These are phyloP conservation scores for Spatholobus suberectus DNA, from an alignment of 306 rosid genomes.

Conservation along the genomic window DNA sequence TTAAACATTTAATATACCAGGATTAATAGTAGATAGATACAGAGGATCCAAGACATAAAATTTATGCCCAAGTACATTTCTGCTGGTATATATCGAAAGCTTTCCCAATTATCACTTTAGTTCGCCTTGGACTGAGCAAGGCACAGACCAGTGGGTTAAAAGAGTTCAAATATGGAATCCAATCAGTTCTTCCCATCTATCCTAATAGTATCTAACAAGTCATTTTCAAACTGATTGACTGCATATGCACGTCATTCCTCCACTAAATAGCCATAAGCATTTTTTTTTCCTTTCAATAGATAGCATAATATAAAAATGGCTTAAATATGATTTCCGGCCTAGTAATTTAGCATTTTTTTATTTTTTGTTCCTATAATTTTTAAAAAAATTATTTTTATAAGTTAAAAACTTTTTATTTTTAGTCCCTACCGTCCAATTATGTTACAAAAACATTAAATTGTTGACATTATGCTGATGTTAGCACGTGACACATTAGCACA, in stretches of 20 bases:
- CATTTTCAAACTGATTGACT: not conserved
- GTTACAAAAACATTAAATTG: too few relatives aligned
- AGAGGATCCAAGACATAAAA: conserved; percentile 38
- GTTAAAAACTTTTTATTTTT: too few relatives aligned
- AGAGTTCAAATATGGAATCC: not conserved
- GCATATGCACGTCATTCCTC: not conserved
- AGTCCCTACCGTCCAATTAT: too few relatives aligned
- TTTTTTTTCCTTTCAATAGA: not conserved
- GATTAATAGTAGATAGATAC: conserved; percentile 47
- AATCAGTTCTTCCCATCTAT: not conserved
- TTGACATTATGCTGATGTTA: too few relatives aligned
- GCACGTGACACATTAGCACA: too few relatives aligned
- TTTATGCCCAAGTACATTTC: conserved; percentile 40
- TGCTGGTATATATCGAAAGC: not conserved
- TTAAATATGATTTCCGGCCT: too few relatives aligned
- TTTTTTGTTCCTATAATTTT: too few relatives aligned
- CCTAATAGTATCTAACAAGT: not conserved
- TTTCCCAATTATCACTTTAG: not conserved
- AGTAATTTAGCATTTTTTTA: too few relatives aligned
- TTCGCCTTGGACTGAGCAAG: not conserved
- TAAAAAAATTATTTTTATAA: too few relatives aligned
- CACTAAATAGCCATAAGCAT: too few relatives aligned
- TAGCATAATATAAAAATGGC: not conserved
- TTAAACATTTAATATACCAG: conserved; percentile 38
- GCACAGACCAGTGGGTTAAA: not conserved